Base-by-base conservation (phyloP, 495 filamentous ascomycete genomes). In the Neurospora cerealis region DNA sequence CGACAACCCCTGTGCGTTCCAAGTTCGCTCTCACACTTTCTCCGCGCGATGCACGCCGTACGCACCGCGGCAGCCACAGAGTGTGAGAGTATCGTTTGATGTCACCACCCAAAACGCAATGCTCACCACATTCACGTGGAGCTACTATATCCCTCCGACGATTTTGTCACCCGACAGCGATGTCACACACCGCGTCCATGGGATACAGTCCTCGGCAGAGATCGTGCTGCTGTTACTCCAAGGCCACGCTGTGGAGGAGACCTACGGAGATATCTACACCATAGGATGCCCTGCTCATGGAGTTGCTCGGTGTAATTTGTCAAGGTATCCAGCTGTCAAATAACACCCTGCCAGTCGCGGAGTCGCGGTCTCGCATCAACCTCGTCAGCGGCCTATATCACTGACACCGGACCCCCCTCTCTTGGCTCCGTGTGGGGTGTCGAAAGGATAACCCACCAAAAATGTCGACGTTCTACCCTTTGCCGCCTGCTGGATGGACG, bases 1-100 rank as follows among this genome's bases (percentile, higher is more conserved):
- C 70, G 70, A 36, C 60, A 73, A 80, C 73, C 80, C 80, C 74
- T 80, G 78, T 72, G 34, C 44, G 21, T 32, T 48, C 21, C 32
- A 41, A 42, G 69, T 69, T 74, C 70, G 74, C 21, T 69, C 71
- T 69, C 41, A 54, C 66, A 40, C 73, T 72, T 36, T 66, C 54
- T 66, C 54, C 54, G 13, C 24, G 54, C 54, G 28, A 66, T 34
- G 28, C 54, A 66, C 54, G 28, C 28, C 54, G 54, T 66, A 66
- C 54, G 28, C 54, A 66, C 32, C 15, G 28, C 54, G 13, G 54
- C 54, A 60, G 48, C 48, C 48, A 60, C 48, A 60, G 48, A 60
- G 24, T 60, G 48, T 34, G 28, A 36, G 54, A 66, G 54, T 36
- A 4, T 66, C 54, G 28, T 66, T 66, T 66, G 54, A 28, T 9